Conservation (phyloP, 2,329 filamentous ascomycete genomes). For the Colletotrichum spaethianum region DNA sequence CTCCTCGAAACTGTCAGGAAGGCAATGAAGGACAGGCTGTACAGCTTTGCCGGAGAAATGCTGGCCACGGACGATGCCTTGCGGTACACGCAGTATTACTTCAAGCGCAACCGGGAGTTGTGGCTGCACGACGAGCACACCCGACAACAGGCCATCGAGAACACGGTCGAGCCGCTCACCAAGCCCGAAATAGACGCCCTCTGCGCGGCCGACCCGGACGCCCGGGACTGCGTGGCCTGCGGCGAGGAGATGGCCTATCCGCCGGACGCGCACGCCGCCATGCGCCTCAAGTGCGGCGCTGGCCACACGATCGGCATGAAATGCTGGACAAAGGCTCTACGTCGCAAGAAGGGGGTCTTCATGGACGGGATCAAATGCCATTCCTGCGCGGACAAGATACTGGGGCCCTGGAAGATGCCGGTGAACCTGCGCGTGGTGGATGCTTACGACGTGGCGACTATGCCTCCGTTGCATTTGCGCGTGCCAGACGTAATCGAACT, state of each 20-base stretch:
- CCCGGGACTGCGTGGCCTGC: constrained; percentile 8
- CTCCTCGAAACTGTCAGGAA: neutral
- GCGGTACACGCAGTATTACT: neutral
- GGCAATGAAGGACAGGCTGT: no score
- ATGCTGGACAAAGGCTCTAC: constrained; percentile 15
- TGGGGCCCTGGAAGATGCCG: neutral
- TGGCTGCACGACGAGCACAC: constrained; percentile 1
- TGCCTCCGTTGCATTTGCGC: neutral
- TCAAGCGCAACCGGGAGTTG: neutral
- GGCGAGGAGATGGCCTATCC: neutral
- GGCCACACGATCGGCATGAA: constrained; percentile 20
- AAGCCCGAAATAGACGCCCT: neutral
- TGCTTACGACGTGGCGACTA: neutral
- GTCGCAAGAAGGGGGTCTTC: neutral
- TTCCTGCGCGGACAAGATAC: neutral
- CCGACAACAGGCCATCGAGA: neutral
- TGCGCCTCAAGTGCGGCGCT: constrained; percentile 13
- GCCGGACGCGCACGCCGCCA: constrained; percentile 5
- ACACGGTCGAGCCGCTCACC: neutral
- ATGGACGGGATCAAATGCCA: constrained; percentile 14
- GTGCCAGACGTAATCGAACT: neutral
- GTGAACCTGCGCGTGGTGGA: neutral
- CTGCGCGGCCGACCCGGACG: neutral
- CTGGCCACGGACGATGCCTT: neutral
- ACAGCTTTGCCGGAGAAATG: neutral